Evolutionary conservation across 2,329 filamentous ascomycete genomes (phyloP).

Genomic region (Eurotiales sp.): DNA sequence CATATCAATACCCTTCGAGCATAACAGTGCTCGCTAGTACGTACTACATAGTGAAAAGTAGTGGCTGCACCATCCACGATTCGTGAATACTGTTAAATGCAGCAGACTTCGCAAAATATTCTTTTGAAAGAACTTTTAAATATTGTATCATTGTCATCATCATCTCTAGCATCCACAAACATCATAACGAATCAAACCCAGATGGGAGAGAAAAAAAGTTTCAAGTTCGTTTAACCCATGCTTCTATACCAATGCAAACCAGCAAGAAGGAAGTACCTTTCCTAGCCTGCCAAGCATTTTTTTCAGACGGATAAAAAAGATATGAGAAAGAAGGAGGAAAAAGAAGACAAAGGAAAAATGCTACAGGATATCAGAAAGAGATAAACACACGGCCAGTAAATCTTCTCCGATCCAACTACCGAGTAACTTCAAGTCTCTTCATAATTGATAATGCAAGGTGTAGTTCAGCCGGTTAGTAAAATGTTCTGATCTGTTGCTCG

Average conservation of each 20-base stretch:
- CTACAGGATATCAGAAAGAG: conserved; percentile 8
- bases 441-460: background rate
- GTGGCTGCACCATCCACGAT: no score
- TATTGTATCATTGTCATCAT: conserved; percentile 15
- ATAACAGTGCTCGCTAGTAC: background rate
- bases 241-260: conserved; percentile 9
- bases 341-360: conserved; percentile 1
- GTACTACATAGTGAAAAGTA: no score
- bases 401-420: background rate
- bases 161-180: conserved; percentile 10
- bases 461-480: background rate
- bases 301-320: background rate
- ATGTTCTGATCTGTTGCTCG: background rate
- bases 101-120: background rate
- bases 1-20: background rate
- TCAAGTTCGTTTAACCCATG: conserved; percentile 7
- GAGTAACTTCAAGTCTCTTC: background rate
- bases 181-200: background rate
- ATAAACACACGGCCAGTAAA: background rate
- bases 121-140: conserved; percentile 12
- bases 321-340: background rate
- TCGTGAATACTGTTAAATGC: background rate
- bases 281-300: background rate
- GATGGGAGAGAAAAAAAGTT: no score
- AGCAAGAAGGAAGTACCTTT: no score